Base-by-base conservation (phyloP, 495 filamentous ascomycete species). In the Daldinia concentrica region DNA sequence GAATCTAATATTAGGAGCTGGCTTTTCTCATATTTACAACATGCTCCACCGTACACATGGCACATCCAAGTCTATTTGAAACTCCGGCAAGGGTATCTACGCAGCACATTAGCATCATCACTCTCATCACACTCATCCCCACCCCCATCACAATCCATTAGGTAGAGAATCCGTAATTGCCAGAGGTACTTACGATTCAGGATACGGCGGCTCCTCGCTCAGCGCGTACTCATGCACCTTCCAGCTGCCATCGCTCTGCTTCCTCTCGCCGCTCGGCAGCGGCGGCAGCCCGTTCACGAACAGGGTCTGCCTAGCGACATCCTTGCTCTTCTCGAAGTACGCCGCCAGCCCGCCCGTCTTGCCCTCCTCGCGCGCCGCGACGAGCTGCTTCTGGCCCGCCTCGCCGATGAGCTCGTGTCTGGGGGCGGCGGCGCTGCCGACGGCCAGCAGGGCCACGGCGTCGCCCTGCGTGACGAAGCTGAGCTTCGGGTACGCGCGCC, bases 321-420 rank as follows among this genome's bases (percentile, higher is more conserved):
- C 85, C 37, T 90, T 86, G 59, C 78, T 81, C 77, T 91, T 90
- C 83, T 93, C 86, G 37, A 95, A 90, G 58, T 89, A 89, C 29
- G 86, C 86, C 15, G 91, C 87, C 39, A 96, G 76, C 0, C 93
- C 90, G 24, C 86, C 90, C 66, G 87, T 84, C 71, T 90, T 84
- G 30, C 91, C 94, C 71, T 93, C 85, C 78, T 94, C 84, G 83
- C 91, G 89, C n/a, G 91, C 89, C n/a, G 86, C 86, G 11, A 93
- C 87, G 57, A 99, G 82, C 77, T 93, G 90, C 83, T 94, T 92
- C 71, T 80, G 79, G 14, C 95, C 95, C 11, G 88, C 92, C 71
- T 97, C 90, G 58, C 95, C 96, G 73, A 96, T 86, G 75, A 93
- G 85, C 69, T 93, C 90, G 56, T 93, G 91, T 76, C 91, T 93